Base-by-base conservation (phyloP, 2,329 filamentous ascomycete species). In the Pyrenophora seminiperda region DNA sequence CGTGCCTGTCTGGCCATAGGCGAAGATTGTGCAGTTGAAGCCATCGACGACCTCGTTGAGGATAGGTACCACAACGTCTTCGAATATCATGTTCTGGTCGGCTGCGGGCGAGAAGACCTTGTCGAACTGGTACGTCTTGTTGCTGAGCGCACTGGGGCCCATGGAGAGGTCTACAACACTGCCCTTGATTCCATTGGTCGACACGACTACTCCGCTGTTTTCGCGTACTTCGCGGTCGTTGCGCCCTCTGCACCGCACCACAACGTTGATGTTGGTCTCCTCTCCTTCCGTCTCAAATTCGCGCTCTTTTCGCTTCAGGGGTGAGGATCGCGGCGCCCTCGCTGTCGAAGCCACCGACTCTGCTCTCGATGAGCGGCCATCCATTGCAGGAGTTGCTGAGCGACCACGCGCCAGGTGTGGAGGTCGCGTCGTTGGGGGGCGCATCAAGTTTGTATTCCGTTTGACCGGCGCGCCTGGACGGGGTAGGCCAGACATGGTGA, bases 1-100 rank as follows among this genome's bases (percentile, higher is more conserved):
- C 0, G 94, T 99, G 36, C 94, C 94, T 0, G 94, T 99, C 73
- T 99, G 94, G 19, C 94, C 94, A 72, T 99, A 99, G 27, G 94
- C 94, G 66, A 99, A 99, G 53, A 99, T 96, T 4, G 94, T 99
- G 76, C 94, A 99, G 73, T 99, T 99, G 77, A 90, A 97, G 43
- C 94, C 94, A 18, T 86, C 83, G 33, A 99, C 82, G 81, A 97
- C 96, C 82, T 99, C 92, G 62, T 96, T 91, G 27, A 99, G 70
- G 48, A 99, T 93, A 0, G 95, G 95, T 58, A 87, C 86, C 13
- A 97, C 94, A 4, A 96, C 92, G 74, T 97, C 93, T 59, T 99
- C 93, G 69, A 94, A 99, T 7, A 99, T 81, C 82, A 96, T 95
- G 43, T 81, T 84, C 75, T 99, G 94, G 66, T 97, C 94, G 1